phyloP scores from a whole-genome alignment of 495 filamentous ascomycete genomes.

The Neurospora sublineolata region DNA sequence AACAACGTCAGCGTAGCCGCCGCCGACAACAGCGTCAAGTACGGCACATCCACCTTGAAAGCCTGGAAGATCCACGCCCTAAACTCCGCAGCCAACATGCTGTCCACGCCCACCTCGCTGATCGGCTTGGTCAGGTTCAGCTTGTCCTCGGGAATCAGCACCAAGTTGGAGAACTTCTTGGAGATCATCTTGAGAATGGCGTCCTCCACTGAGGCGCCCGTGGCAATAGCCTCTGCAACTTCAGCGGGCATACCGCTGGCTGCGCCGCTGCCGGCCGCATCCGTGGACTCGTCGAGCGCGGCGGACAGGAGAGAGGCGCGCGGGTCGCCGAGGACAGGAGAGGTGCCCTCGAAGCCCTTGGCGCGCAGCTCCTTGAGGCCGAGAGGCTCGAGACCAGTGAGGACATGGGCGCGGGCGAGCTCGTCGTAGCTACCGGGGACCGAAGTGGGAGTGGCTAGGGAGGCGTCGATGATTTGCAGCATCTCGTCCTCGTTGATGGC shows the following conservation, averaged over 20 bases:
- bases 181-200: slow-evolving; percentile 14
- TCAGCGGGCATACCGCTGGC: slow-evolving; percentile 1
- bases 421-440: not conserved
- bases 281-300: slow-evolving; percentile 7
- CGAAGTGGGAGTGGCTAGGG: slow-evolving; percentile 8
- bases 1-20: slow-evolving; percentile 1
- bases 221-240: slow-evolving; percentile 3
- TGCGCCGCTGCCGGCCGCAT: slow-evolving; percentile 1
- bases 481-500: slow-evolving; percentile 29
- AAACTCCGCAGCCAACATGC: slow-evolving; percentile 37
- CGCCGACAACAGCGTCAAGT: slow-evolving; percentile 23
- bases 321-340: slow-evolving; percentile 16
- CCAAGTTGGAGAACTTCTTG: slow-evolving; percentile 20
- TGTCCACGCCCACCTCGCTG: slow-evolving; percentile 32
- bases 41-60: slow-evolving; percentile 27
- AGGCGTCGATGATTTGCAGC: slow-evolving; percentile 22
- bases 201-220: slow-evolving; percentile 3
- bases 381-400: slow-evolving; percentile 26
- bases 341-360: slow-evolving; percentile 5
- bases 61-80: slow-evolving; percentile 38
- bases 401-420: slow-evolving; percentile 8
- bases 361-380: slow-evolving; percentile 10
- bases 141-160: slow-evolving; percentile 18
- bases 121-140: slow-evolving; percentile 19
- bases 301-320: slow-evolving; percentile 13